phyloP scores from a whole-genome alignment of 2,329 filamentous ascomycete genomes.

The Huntiella omanensis region DNA sequence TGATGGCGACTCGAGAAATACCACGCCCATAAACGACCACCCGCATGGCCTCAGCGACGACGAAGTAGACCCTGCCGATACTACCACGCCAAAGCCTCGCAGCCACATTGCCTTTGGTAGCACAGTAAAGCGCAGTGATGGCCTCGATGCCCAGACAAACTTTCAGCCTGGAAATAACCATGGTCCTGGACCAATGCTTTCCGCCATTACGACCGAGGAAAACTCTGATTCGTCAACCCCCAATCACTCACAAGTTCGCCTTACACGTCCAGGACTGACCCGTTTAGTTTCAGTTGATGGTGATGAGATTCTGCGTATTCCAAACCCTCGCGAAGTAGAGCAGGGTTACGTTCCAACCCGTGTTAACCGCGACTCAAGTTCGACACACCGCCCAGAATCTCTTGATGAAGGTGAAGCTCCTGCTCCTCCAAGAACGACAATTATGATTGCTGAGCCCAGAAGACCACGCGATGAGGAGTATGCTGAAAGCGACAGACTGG shows the following conservation, averaged over 20 bases:
- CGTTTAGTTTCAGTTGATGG: conserved; percentile 46
- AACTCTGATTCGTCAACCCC: conserved; percentile 27
- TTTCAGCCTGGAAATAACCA: conserved; percentile 6
- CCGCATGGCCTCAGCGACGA: neutral
- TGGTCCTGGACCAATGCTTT: conserved; percentile 2
- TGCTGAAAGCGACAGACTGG: conserved; percentile 13
- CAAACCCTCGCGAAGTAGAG: conserved; percentile 79
- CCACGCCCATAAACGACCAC: conserved; percentile 1
- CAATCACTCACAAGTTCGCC: neutral
- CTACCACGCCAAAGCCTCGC: neutral
- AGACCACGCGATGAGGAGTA: conserved; percentile 13
- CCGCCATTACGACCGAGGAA: conserved; percentile 15
- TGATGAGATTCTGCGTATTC: conserved; percentile 64
- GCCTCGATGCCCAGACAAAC: conserved; percentile 18
- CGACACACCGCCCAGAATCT: conserved; percentile 4
- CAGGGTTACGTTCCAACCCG: conserved; percentile 52
- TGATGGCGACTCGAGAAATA: conserved; percentile 2
- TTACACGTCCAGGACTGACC: conserved; percentile 4
- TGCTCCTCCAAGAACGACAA: conserved; percentile 6
- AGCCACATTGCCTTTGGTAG: conserved; percentile 46
- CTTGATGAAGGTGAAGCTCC: conserved; percentile 1
- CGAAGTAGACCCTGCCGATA: conserved; percentile 3
- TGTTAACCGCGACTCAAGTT: conserved; percentile 16
- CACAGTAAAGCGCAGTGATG: conserved; percentile 41
- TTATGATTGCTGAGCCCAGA: conserved; percentile 43